Evolutionary conservation across 2,329 filamentous ascomycete species (phyloP).

Genomic region (Uncinocarpus reesii): DNA sequence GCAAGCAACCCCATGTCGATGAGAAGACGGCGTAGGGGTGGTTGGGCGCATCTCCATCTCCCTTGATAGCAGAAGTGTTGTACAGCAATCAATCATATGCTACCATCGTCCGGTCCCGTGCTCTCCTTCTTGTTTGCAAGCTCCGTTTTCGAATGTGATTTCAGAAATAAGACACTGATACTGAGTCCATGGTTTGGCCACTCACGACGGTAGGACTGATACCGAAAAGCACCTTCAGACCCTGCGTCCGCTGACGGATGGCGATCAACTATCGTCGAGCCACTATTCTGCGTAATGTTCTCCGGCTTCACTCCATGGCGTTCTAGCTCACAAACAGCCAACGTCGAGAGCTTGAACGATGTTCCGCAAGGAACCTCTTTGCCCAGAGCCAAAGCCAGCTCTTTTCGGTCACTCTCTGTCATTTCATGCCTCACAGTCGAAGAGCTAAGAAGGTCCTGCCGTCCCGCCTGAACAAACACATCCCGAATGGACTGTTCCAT

Average conservation of each 20-base stretch:
- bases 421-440: constrained; percentile 5
- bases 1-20: background rate
- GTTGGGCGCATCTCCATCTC: background rate
- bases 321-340: constrained; percentile 7
- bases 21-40: background rate
- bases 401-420: constrained; percentile 2
- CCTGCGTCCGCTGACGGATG: background rate
- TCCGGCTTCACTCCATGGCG: background rate
- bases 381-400: constrained; percentile 3
- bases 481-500: constrained; percentile 8
- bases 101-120: background rate
- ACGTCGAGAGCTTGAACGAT: constrained; percentile 5
- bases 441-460: background rate
- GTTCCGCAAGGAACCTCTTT: background rate
- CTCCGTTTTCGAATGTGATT: background rate
- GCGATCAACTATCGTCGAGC: constrained; percentile 8
- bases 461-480: constrained; percentile 10
- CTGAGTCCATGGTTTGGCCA: constrained; percentile 10
- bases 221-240: background rate
- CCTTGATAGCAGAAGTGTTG: background rate
- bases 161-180: constrained; percentile 9
- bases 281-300: constrained; percentile 3
- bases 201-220: constrained; percentile 12
- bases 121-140: background rate
- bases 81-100: background rate